Conservation (phyloP, 257 asterid genomes). For the Euphrasia confusa region DNA sequence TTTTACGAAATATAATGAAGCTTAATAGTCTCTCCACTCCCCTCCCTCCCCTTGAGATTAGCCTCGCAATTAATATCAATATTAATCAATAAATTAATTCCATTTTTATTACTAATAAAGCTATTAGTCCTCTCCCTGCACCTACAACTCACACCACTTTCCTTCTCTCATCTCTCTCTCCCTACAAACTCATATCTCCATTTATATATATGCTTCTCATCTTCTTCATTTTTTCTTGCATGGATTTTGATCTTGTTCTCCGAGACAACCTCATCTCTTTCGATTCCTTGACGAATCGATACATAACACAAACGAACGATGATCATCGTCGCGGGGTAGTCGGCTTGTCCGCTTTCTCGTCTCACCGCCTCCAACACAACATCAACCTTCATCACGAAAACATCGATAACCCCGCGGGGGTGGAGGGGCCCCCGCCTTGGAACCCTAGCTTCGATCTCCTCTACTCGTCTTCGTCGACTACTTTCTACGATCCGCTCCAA, state of each 20-base stretch:
- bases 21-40: slow-evolving; percentile 28
- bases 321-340: neutral
- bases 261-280: slow-evolving; percentile 22
- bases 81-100: slow-evolving; percentile 14
- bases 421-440: slow-evolving; percentile 2
- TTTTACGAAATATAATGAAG: slow-evolving; percentile 23
- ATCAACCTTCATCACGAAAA: slow-evolving; percentile 1
- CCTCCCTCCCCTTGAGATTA: slow-evolving; percentile 28
- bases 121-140: slow-evolving; percentile 16
- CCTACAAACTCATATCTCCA: neutral
- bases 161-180: slow-evolving; percentile 9
- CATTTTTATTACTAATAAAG: slow-evolving; percentile 25
- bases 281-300: slow-evolving; percentile 17
- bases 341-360: slow-evolving; percentile 22
- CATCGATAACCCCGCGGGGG: neutral
- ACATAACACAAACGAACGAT: slow-evolving; percentile 23
- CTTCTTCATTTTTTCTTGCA: slow-evolving; percentile 1
- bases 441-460: neutral
- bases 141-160: slow-evolving; percentile 23
- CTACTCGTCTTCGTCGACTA: slow-evolving; percentile 18
- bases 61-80: slow-evolving; percentile 23
- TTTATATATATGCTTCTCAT: neutral
- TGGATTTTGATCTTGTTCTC: slow-evolving; percentile 33
- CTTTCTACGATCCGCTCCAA: slow-evolving; percentile 39
- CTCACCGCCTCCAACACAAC: slow-evolving; percentile 1